Base-by-base conservation (phyloP, 306 rosid genomes). In the Boehmeria nivea region DNA sequence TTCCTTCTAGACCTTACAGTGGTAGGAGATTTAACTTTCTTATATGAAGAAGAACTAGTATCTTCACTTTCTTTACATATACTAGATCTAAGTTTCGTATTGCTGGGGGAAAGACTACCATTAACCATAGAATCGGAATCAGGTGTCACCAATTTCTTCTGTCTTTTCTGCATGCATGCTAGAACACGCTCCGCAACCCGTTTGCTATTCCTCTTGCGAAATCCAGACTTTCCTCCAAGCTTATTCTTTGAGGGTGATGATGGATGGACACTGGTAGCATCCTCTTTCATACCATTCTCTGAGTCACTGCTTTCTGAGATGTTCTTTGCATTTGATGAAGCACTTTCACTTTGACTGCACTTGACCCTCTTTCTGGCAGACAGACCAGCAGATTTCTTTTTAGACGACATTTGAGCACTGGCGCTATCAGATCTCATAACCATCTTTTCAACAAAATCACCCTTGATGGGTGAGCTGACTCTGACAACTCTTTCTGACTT, bases 291-390 rank as follows among this genome's bases (percentile, higher is more conserved):
- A 70, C 84, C 99, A 78, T 75, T 79, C 71, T 93, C 99, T 5
- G 99, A 93, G 84, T 81, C 99, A 43, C 95, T 87, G 79, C 99
- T 87, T 74, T 87, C 96, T 18, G 88, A 85, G 43, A 85, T 68
- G 69, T 77, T 83, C 69, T 79, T 87, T 34, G 88, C 95, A 70
- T 85, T 87, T 50, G 99, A 93, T 47, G 99, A 87, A 76, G 95
- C 89, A 66, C 95, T 83, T 81, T 85, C 99, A 81, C 94, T 87
- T 69, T 76, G 96, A 65, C 68, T 72, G 59, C 78, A 69, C 72
- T 83, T 85, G 16, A 57, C 59, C 73, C 80, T 78, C 76, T 71
- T 83, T 71, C 79, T 86, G 48, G 72, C 72, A 68, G 91, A 51
- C 39, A 50, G 51, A 64, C 70, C 66, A 63, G 60, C 64, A 67